Conservation (phyloP, 1,284 basidiomycete species). For the Exobasidium cylindrosporum region DNA sequence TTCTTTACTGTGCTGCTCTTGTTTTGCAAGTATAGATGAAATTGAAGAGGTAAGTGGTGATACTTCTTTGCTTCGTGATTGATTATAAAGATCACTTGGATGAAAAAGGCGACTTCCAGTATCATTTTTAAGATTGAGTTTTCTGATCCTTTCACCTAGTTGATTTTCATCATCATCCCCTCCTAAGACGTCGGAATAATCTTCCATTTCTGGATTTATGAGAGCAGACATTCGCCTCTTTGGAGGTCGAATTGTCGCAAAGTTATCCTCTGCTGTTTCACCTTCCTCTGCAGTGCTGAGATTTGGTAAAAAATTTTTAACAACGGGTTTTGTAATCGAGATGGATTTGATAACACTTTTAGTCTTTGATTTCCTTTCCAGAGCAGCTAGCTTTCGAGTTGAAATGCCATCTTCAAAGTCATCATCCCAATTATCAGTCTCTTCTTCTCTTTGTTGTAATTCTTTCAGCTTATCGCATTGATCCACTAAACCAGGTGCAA, state of each 20-base stretch:
- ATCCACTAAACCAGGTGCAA: neutral
- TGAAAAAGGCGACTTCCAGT: neutral
- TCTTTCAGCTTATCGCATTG: constrained; percentile 43
- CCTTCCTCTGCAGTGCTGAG: neutral
- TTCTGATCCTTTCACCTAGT: neutral
- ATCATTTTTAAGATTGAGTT: neutral
- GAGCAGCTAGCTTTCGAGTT: constrained; percentile 75
- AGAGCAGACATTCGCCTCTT: constrained; percentile 8
- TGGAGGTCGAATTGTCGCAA: constrained; percentile 57
- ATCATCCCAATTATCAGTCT: constrained; percentile 93
- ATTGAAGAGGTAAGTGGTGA: neutral
- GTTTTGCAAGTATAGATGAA: neutral
- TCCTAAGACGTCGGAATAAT: constrained; percentile 42
- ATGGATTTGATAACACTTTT: neutral
- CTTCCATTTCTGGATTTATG: constrained; percentile 32
- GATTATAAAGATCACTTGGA: neutral
- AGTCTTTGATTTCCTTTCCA: constrained; percentile 18
- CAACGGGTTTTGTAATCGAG: neutral
- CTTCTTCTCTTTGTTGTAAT: constrained; percentile 61
- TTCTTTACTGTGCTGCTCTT: neutral
- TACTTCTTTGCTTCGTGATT: neutral
- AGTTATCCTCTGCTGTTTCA: constrained; percentile 28
- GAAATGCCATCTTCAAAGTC: constrained; percentile 94
- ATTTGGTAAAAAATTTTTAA: neutral
- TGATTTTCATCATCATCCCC: neutral